phyloP scores from a whole-genome alignment of 2,329 filamentous ascomycete species.

The Xylogone sp. region DNA sequence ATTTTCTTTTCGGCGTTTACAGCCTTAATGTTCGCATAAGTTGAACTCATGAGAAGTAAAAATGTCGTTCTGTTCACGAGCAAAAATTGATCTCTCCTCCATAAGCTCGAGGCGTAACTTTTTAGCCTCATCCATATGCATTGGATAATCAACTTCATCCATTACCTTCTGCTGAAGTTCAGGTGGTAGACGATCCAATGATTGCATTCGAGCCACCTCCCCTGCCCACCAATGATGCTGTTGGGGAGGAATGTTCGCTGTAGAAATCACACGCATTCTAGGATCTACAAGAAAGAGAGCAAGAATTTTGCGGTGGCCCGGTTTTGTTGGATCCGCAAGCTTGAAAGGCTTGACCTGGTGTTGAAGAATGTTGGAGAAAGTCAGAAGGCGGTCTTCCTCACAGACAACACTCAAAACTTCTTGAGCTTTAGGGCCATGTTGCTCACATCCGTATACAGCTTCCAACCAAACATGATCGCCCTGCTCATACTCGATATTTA shows the following conservation, averaged over 20 bases:
- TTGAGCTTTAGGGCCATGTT: constrained; percentile 24
- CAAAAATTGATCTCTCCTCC: constrained; percentile 1
- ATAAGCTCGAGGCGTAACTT: constrained; percentile 1
- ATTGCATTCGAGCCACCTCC: not conserved
- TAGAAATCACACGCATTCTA: constrained; percentile 41
- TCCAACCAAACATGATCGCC: constrained; percentile 12
- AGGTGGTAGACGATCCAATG: not conserved
- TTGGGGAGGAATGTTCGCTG: constrained; percentile 44
- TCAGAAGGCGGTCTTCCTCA: constrained; percentile 35
- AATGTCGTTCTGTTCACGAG: not conserved
- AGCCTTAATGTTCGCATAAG: constrained; percentile 1
- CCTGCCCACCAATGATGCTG: constrained; percentile 37
- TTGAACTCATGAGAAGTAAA: not conserved
- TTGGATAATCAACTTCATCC: constrained; percentile 1
- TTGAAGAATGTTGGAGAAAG: constrained; percentile 43
- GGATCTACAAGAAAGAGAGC: constrained; percentile 57
- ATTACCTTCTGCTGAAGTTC: not conserved
- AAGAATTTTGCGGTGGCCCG: constrained; percentile 52
- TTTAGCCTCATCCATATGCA: not conserved
- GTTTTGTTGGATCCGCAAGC: constrained; percentile 41
- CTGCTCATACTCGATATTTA: constrained; percentile 5
- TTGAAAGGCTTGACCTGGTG: constrained; percentile 47
- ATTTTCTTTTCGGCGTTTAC: no score
- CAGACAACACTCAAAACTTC: constrained; percentile 34
- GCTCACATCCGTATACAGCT: constrained; percentile 11